Evolutionary conservation across 2,329 filamentous ascomycete genomes (phyloP).

Genomic region (Aspergillus nomiae): DNA sequence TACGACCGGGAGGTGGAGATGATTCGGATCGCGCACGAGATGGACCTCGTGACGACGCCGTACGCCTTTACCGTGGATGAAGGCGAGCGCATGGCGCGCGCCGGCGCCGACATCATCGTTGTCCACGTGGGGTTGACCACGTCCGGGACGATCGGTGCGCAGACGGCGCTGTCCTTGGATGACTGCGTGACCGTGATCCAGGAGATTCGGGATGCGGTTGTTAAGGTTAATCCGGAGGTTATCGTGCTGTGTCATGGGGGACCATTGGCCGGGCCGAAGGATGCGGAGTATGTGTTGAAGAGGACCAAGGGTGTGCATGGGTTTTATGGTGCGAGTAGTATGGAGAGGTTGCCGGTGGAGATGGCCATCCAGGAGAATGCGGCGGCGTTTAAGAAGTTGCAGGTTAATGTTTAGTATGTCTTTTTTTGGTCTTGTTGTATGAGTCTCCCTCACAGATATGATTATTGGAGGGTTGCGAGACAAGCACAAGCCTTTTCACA

Average conservation of each 20-base stretch:
- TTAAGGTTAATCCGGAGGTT: slow-evolving; percentile 57
- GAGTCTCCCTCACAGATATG: neutral
- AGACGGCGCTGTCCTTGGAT: slow-evolving; percentile 62
- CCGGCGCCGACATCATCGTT: slow-evolving; percentile 68
- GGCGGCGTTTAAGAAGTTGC: slow-evolving; percentile 54
- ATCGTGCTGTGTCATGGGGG: slow-evolving; percentile 72
- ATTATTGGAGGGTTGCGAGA: neutral
- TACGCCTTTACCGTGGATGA: slow-evolving; percentile 69
- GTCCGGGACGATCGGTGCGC: slow-evolving; percentile 65
- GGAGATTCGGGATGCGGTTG: slow-evolving; percentile 64
- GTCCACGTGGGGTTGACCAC: slow-evolving; percentile 71
- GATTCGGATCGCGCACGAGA: slow-evolving; percentile 59
- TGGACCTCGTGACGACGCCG: slow-evolving; percentile 67
- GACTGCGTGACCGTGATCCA: slow-evolving; percentile 65
- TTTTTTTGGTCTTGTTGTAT: neutral
- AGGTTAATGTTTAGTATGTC: slow-evolving; percentile 16
- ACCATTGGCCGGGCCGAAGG: slow-evolving; percentile 64
- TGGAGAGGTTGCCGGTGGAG: slow-evolving; percentile 70
- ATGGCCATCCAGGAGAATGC: slow-evolving; percentile 63
- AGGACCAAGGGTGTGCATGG: slow-evolving; percentile 67
- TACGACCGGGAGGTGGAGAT: slow-evolving; percentile 69
- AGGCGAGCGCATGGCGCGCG: slow-evolving; percentile 62
- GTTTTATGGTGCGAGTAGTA: slow-evolving; percentile 69
- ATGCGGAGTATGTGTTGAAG: slow-evolving; percentile 64
- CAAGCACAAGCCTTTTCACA: neutral